Percentiles rank a stretch among this genome's conserved stretches.
These are phyloP conservation scores for Bacidia rubella DNA, from an alignment of 495 filamentous ascomycete species.

Conservation along the genomic window DNA sequence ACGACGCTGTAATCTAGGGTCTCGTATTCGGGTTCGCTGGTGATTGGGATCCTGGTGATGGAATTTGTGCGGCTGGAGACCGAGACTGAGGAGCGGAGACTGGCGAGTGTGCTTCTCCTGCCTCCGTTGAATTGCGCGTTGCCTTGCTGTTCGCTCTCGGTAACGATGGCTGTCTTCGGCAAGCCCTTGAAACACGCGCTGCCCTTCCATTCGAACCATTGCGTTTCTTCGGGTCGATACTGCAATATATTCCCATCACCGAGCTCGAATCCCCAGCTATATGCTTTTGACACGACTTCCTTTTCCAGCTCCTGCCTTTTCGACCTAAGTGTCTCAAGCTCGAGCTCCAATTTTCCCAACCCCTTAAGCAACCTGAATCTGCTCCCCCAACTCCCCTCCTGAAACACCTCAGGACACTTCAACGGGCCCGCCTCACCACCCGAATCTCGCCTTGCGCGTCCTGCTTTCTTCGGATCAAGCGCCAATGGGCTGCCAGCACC, in stretches of 20 bases:
- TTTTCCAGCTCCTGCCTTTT: constrained; percentile 15
- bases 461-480: constrained; percentile 14
- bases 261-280: constrained; percentile 7
- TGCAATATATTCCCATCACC: constrained; percentile 8
- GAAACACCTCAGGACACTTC: neutral
- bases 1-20: constrained; percentile 11
- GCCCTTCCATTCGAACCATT: constrained; percentile 6
- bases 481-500: constrained; percentile 17
- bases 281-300: neutral
- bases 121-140: too few species aligned
- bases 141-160: neutral
- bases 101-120: too few species aligned
- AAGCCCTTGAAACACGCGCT: constrained; percentile 8
- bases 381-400: constrained; percentile 16
- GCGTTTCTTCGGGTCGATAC: constrained; percentile 1
- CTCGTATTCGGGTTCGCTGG: neutral
- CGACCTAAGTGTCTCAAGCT: constrained; percentile 17
- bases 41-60: too few species aligned
- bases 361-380: constrained; percentile 14
- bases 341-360: constrained; percentile 16
- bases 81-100: too few species aligned
- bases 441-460: constrained; percentile 8
- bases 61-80: too few species aligned
- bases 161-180: neutral
- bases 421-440: neutral